These are phyloP conservation scores for Rhodotorula kratochvilovae DNA, from an alignment of 768 basidiomycete species.

Conservation along the genomic window DNA sequence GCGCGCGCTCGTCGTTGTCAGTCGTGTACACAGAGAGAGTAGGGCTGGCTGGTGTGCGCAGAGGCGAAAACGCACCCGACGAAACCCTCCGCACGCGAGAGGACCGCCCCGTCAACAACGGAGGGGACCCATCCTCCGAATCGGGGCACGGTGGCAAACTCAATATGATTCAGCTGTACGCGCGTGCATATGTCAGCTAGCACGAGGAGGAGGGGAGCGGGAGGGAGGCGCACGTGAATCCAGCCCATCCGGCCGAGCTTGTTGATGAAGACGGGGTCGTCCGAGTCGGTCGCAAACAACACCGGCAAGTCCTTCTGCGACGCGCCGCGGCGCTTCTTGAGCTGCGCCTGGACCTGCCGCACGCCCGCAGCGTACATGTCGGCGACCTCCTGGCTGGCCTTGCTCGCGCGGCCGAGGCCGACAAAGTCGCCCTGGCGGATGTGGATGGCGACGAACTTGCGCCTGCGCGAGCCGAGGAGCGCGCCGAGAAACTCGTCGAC, in stretches of 20 bases:
- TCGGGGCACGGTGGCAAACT: neutral
- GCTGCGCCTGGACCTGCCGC: slow-evolving; percentile 10
- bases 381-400: slow-evolving; percentile 11
- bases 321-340: neutral
- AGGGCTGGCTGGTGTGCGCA: neutral
- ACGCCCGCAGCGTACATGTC: slow-evolving; percentile 23
- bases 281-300: slow-evolving; percentile 31
- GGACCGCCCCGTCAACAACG: slow-evolving; percentile 16
- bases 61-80: slow-evolving; percentile 8
- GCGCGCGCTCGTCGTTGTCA: neutral
- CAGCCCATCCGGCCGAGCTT: slow-evolving; percentile 23
- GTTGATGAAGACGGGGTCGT: slow-evolving; percentile 31
- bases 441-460: slow-evolving; percentile 31
- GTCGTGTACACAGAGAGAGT: neutral
- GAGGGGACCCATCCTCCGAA: slow-evolving; percentile 27
- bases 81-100: slow-evolving; percentile 14
- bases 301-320: slow-evolving; percentile 10
- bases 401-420: slow-evolving; percentile 13
- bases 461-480: slow-evolving; percentile 24
- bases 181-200: too few species aligned
- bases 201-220: neutral
- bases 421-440: slow-evolving; percentile 33
- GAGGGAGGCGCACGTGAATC: neutral
- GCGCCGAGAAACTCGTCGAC: slow-evolving; percentile 33
- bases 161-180: neutral